Percentiles rank a stretch among this genome's conserved stretches.
These are phyloP conservation scores for Xylaria hypoxylon DNA, from an alignment of 2,329 filamentous ascomycete genomes.

Conservation along the genomic window DNA sequence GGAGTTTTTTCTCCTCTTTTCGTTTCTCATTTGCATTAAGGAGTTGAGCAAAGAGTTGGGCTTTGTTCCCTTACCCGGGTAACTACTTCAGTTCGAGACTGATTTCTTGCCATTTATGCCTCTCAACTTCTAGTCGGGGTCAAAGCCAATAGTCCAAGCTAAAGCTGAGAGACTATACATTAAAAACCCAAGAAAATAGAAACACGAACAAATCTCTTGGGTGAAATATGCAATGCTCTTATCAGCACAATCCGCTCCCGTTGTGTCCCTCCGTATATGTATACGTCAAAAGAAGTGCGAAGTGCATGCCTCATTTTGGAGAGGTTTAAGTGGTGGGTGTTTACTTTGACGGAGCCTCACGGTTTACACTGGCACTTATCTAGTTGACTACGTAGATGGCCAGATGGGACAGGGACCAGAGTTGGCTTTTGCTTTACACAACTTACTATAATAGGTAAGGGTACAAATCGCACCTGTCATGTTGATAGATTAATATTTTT, in stretches of 20 bases:
- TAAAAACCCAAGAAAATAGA: constrained; percentile 21
- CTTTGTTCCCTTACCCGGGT: constrained; percentile 16
- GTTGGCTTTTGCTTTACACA: too few species aligned
- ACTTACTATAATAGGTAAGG: too few species aligned
- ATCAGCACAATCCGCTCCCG: not conserved
- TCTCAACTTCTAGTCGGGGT: not conserved
- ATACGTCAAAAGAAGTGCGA: too few species aligned
- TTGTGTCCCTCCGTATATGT: not conserved
- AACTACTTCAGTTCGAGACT: constrained; percentile 17
- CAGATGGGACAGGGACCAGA: too few species aligned
- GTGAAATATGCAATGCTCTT: not conserved
- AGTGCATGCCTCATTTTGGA: too few species aligned
- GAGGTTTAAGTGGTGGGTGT: too few species aligned
- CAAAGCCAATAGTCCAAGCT: not conserved
- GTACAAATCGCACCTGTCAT: too few species aligned
- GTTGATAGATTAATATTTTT: too few species aligned
- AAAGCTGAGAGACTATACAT: not conserved
- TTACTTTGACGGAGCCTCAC: not conserved
- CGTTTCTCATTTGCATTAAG: constrained; percentile 38
- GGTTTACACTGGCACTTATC: not conserved
- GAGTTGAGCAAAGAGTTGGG: constrained; percentile 41
- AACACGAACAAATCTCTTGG: constrained; percentile 17
- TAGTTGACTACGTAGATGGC: too few species aligned
- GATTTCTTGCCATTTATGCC: not conserved
- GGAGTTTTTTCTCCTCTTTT: constrained; percentile 26